Base-by-base conservation (phyloP, 164 flowering plant species). In the Tinospora cordifolia region DNA sequence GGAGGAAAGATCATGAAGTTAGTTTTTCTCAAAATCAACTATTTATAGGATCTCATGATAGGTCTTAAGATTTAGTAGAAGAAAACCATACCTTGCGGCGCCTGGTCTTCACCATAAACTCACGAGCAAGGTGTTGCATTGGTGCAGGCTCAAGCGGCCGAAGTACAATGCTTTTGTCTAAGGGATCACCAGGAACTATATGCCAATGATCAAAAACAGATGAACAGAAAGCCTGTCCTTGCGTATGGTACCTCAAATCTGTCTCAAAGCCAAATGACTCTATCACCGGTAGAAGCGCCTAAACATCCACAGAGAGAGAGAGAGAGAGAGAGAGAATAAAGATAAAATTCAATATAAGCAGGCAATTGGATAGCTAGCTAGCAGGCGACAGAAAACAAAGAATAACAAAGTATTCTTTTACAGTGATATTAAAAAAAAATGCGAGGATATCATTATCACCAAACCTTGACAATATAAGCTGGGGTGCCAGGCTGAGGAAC, bases 181-280 rank as follows among this genome's bases (percentile, higher is more conserved):
- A 86, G 15, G 99, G 99, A 66, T 95, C 99, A 11, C 99, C 98
- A 51, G 99, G 98, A 68, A 92, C 98, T 39, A 92, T 92, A 57
- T 94, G 96, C 98, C 98, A 95, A 63, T 92, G 98, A 72, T 93
- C 98, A 82, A 95, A 95, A 0, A 80, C 92, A 0, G 98, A 95
- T 13, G 81, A 71, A 71, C 85, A 85, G 72, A 93, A 95, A 19
- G 99, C 98, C 77, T 95, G 98, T 15, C 99, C 98, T 80, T 95
- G 99, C 22, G 98, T 92, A 72, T 92, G 96, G 76, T 92, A 92
- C 80, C 98, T 83, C 85, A 95, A 80, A 76, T 95, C 97, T 0
- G 99, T 95, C 83, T 92, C 99, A 77, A 91, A 92, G 24, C 99
- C 99, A 84, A 95, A 95, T 34, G 98, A 92, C 75, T 95, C 99